phyloP scores from a whole-genome alignment of 1,139 yeast species.

The Scheffersomyces stambukii region DNA sequence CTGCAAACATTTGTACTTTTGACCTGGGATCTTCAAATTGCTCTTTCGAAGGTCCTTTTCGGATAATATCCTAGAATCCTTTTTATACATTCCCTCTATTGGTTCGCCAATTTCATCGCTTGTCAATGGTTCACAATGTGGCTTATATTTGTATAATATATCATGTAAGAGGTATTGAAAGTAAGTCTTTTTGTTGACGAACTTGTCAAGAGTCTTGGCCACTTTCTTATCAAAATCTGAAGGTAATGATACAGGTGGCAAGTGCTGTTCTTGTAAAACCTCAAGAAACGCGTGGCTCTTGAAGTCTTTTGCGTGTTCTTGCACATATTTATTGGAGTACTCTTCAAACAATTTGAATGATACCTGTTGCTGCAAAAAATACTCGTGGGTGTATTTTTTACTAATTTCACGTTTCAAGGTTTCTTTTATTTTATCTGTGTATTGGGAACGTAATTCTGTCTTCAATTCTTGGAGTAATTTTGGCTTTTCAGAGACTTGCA shows the following conservation, averaged over 20 bases:
- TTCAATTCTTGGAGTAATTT: slow-evolving; percentile 8
- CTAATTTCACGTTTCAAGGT: slow-evolving; percentile 15
- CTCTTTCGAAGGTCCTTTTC: slow-evolving; percentile 10
- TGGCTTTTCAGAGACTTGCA: slow-evolving; percentile 8
- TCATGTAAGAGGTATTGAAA: slow-evolving; percentile 14
- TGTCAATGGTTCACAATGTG: slow-evolving; percentile 18
- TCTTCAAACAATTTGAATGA: slow-evolving; percentile 19
- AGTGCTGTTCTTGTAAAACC: slow-evolving; percentile 5
- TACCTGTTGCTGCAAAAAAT: slow-evolving; percentile 15
- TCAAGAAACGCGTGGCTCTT: slow-evolving; percentile 14
- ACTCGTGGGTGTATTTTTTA: slow-evolving; percentile 17
- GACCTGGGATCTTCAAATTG: slow-evolving; percentile 11
- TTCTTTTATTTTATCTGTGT: slow-evolving; percentile 13
- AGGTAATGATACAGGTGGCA: too few relatives aligned
- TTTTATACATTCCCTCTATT: slow-evolving; percentile 16
- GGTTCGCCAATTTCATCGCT: slow-evolving; percentile 18
- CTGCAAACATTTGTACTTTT: slow-evolving; percentile 19
- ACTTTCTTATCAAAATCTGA: slow-evolving; percentile 5
- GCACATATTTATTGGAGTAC: slow-evolving; percentile 18
- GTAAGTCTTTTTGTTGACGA: slow-evolving; percentile 13
- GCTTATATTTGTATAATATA: slow-evolving; percentile 16
- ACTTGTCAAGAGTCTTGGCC: slow-evolving; percentile 10
- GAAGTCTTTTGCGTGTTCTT: slow-evolving; percentile 14
- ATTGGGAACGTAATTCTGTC: slow-evolving; percentile 8
- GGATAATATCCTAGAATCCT: slow-evolving; percentile 17